A percentile compares a stretch with the other conserved stretches of the same genome.
Conservation (phyloP, 345 rosid genomes). For the Eucalyptus urophylla region DNA sequence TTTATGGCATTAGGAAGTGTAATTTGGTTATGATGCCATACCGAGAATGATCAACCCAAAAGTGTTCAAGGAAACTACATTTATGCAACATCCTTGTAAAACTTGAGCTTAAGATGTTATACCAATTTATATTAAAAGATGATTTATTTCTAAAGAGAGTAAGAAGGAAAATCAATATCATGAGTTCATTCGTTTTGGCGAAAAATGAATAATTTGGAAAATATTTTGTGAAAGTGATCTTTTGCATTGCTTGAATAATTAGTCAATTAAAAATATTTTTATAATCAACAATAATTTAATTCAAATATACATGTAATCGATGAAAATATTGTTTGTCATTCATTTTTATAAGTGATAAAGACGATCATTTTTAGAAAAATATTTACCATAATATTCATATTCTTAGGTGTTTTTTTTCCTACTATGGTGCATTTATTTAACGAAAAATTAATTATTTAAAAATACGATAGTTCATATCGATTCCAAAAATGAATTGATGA, state of each 20-base stretch:
- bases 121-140: neutral
- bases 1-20: neutral
- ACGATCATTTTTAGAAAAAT: too few species aligned
- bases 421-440: neutral
- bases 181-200: fast-evolving
- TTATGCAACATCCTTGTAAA: neutral
- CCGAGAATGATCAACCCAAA: neutral
- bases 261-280: too few species aligned
- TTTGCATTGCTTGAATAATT: too few species aligned
- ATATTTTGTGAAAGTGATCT: too few species aligned
- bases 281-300: too few species aligned
- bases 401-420: neutral
- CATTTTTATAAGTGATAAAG: too few species aligned
- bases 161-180: neutral
- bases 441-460: neutral
- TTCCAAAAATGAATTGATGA: neutral
- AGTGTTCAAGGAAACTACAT: neutral
- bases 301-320: too few species aligned
- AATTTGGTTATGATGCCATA: neutral
- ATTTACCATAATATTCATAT: too few species aligned
- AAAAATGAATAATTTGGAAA: too few species aligned
- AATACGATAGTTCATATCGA: fast-evolving
- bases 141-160: neutral
- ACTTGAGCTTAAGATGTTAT: neutral
- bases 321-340: too few species aligned